Percentiles rank a stretch among this genome's conserved stretches.
Evolutionary conservation across 257 asterid genomes (phyloP).

Genomic region (Capsicum pubescens): DNA sequence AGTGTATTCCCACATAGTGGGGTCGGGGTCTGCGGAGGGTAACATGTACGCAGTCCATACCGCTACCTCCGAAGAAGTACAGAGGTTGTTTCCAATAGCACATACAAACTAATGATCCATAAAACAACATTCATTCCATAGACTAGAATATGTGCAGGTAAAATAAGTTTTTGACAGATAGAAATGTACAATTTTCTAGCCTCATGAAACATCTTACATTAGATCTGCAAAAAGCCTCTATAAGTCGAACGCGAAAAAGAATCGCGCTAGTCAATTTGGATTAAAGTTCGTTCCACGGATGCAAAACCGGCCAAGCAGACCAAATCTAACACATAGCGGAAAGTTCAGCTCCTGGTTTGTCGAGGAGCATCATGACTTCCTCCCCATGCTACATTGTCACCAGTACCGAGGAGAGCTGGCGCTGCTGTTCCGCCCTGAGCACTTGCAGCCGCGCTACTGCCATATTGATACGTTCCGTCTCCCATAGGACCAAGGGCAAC

Average conservation of each 20-base stretch:
- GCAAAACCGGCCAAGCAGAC: neutral
- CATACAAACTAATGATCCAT: neutral
- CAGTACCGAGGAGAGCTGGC: constrained; percentile 28
- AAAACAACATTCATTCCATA: neutral
- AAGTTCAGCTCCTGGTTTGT: constrained; percentile 42
- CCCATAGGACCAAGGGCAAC: constrained; percentile 36
- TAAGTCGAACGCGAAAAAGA: neutral
- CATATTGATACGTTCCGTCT: constrained; percentile 49
- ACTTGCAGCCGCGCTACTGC: constrained; percentile 35
- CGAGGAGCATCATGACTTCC: constrained; percentile 45
- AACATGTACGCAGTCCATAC: too few species aligned
- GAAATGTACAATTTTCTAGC: constrained; percentile 6
- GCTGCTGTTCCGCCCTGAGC: constrained; percentile 36
- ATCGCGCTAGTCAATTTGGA: neutral
- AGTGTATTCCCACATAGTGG: too few species aligned
- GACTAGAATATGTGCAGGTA: constrained; percentile 11
- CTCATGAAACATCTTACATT: neutral
- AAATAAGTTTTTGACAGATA: neutral
- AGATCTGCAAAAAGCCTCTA: neutral
- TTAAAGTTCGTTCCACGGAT: neutral
- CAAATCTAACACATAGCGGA: neutral
- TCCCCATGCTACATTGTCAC: constrained; percentile 41
- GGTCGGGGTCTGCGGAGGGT: too few species aligned
- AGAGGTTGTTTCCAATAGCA: too few species aligned
- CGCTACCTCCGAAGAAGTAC: too few species aligned